These are phyloP conservation scores for Clarireedia paspali DNA, from an alignment of 2,329 filamentous ascomycete species.

Conservation along the genomic window DNA sequence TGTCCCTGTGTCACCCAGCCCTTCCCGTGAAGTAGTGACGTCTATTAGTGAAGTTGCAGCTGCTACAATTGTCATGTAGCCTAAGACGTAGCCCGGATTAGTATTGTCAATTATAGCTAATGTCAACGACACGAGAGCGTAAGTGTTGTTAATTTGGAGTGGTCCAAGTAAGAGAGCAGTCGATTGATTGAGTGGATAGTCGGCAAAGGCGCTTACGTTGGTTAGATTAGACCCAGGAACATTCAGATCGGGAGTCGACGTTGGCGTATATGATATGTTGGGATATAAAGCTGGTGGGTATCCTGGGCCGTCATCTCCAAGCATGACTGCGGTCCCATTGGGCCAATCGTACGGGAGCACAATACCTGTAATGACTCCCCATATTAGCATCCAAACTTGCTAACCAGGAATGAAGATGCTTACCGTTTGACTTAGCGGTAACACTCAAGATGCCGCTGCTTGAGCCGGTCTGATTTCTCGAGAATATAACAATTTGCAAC, in stretches of 20 bases:
- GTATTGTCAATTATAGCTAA: conserved; percentile 67
- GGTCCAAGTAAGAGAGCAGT: conserved; percentile 70
- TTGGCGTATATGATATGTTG: conserved; percentile 57
- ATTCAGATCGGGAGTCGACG: conserved; percentile 16
- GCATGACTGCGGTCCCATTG: conserved; percentile 47
- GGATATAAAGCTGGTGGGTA: conserved; percentile 70
- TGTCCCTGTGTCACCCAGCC: conserved; percentile 61
- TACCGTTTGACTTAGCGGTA: conserved; percentile 40
- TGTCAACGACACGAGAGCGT: conserved; percentile 73
- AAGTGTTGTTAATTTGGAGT: conserved; percentile 60
- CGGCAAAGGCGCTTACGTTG: conserved; percentile 19
- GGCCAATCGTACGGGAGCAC: conserved; percentile 50
- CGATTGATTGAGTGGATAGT: conserved; percentile 34
- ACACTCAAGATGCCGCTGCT: conserved; percentile 53
- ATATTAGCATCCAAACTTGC: background rate
- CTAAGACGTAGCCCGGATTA: conserved; percentile 56
- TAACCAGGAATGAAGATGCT: background rate
- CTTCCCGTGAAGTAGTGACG: conserved; percentile 57
- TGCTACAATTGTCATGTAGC: conserved; percentile 77
- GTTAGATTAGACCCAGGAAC: conserved; percentile 5
- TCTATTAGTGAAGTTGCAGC: conserved; percentile 57
- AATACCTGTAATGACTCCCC: conserved; percentile 35
- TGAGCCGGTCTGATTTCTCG: conserved; percentile 54
- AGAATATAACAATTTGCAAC: conserved; percentile 67
- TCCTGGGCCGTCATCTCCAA: conserved; percentile 53